Conservation (phyloP, 371 early-diverging fungal genomes). For the Mortierella sp. region DNA sequence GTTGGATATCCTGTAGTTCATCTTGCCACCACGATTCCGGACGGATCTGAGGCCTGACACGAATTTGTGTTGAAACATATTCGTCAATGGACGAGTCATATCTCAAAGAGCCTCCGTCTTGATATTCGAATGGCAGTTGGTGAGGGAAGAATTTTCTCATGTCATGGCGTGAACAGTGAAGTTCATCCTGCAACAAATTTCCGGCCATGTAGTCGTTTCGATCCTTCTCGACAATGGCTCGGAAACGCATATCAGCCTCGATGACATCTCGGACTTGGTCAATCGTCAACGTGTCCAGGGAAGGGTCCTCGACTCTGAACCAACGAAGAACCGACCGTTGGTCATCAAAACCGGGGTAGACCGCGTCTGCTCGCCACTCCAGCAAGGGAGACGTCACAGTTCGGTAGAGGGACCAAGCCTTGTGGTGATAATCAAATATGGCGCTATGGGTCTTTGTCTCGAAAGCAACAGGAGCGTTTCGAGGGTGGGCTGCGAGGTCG, state of each 20-base stretch:
- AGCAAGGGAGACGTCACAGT: slow-evolving; percentile 11
- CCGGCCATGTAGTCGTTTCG: slow-evolving; percentile 1
- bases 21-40: no score
- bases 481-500: not conserved
- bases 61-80: no score
- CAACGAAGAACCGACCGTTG: slow-evolving; percentile 5
- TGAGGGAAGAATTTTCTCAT: slow-evolving; percentile 1
- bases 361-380: slow-evolving; percentile 1
- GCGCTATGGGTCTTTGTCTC: not conserved
- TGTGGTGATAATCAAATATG: slow-evolving; percentile 6
- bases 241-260: slow-evolving; percentile 12
- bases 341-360: slow-evolving; percentile 12
- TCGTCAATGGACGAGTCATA: no score
- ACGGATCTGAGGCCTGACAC: no score
- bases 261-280: not conserved
- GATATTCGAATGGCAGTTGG: not conserved
- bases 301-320: slow-evolving; percentile 3
- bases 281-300: not conserved
- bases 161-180: not conserved
- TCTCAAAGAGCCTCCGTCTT: no score
- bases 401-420: slow-evolving; percentile 7
- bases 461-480: not conserved
- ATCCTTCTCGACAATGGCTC: slow-evolving; percentile 1
- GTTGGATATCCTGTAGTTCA: no score
- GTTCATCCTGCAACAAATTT: slow-evolving; percentile 9